A percentile compares a stretch with the other conserved stretches of the same genome.
These are phyloP conservation scores for Rickenella mellea DNA, from an alignment of 768 basidiomycete species.

Conservation along the genomic window DNA sequence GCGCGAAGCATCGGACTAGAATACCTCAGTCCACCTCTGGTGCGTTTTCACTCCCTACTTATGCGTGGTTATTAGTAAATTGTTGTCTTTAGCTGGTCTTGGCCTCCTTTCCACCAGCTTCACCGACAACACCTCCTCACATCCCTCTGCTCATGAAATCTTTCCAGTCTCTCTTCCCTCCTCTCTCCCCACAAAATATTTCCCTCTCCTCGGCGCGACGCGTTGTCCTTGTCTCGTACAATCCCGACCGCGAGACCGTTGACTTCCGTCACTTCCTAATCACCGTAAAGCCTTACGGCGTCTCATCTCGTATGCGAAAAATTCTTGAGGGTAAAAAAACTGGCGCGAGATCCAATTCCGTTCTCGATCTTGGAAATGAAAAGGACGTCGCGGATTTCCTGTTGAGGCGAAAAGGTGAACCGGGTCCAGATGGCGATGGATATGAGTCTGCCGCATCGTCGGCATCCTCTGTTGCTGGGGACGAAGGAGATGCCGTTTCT, in stretches of 20 bases:
- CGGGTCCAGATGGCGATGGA: slow-evolving; percentile 46
- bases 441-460: slow-evolving; percentile 80
- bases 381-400: slow-evolving; percentile 95
- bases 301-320: slow-evolving; percentile 83
- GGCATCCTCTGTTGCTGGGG: slow-evolving; percentile 73
- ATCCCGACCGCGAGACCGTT: slow-evolving; percentile 73
- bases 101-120: slow-evolving; percentile 73
- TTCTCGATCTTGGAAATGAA: slow-evolving; percentile 80
- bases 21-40: slow-evolving; percentile 87
- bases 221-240: slow-evolving; percentile 89
- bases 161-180: slow-evolving; percentile 94
- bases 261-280: slow-evolving; percentile 94
- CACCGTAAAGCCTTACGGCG: slow-evolving; percentile 88
- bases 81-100: slow-evolving; percentile 74
- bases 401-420: slow-evolving; percentile 57
- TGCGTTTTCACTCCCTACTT: slow-evolving; percentile 27
- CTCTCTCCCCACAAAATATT: slow-evolving; percentile 74
- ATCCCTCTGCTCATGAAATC: slow-evolving; percentile 89
- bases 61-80: not conserved
- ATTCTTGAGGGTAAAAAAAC: slow-evolving; percentile 59
- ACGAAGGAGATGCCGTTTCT: slow-evolving; percentile 71
- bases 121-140: slow-evolving; percentile 70
- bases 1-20: slow-evolving; percentile 75
- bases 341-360: slow-evolving; percentile 19
- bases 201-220: slow-evolving; percentile 85